These are phyloP conservation scores for Borovskyia barvae DNA, from an alignment of 208 protist genomes.

Conservation along the genomic window DNA sequence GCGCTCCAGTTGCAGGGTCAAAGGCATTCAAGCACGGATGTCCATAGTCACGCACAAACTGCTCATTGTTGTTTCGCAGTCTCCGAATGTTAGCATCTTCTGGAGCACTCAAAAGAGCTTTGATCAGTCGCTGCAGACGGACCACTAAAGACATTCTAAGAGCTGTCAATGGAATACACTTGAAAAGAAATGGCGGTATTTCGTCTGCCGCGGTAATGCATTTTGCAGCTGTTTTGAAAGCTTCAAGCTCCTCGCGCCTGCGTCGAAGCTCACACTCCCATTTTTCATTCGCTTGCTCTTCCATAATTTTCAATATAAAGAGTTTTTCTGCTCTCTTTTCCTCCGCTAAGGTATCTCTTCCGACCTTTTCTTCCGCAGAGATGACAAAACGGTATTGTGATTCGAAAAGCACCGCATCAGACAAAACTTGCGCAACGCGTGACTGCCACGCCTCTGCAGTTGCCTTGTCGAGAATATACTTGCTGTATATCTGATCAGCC, in stretches of 20 bases:
- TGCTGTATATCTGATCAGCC: slow-evolving; percentile 39
- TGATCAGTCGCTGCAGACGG: slow-evolving; percentile 38
- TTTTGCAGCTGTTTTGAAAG: not conserved
- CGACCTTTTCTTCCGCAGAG: slow-evolving; percentile 39
- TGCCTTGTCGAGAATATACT: slow-evolving; percentile 41
- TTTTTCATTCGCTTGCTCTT: slow-evolving; percentile 21
- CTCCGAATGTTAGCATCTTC: slow-evolving; percentile 76
- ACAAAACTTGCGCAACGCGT: slow-evolving; percentile 48
- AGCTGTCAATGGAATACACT: slow-evolving; percentile 15
- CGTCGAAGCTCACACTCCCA: slow-evolving; percentile 52
- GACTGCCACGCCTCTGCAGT: slow-evolving; percentile 59
- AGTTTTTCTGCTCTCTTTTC: slow-evolving; percentile 29
- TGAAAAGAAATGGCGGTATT: slow-evolving; percentile 11
- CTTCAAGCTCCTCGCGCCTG: slow-evolving; percentile 29
- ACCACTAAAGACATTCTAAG: slow-evolving; percentile 15
- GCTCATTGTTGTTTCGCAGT: slow-evolving; percentile 74
- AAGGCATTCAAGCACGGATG: slow-evolving; percentile 32
- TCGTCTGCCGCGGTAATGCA: slow-evolving; percentile 1
- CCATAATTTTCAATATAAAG: slow-evolving; percentile 19
- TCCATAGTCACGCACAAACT: slow-evolving; percentile 66
- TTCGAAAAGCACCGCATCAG: slow-evolving; percentile 53
- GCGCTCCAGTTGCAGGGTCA: not conserved
- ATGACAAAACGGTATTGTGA: slow-evolving; percentile 23
- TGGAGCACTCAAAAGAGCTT: slow-evolving; percentile 53
- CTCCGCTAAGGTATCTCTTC: slow-evolving; percentile 20